A percentile compares a stretch with the other conserved stretches of the same genome.
These are phyloP conservation scores for Populus davidiana DNA, from an alignment of 345 rosid species.

Conservation along the genomic window DNA sequence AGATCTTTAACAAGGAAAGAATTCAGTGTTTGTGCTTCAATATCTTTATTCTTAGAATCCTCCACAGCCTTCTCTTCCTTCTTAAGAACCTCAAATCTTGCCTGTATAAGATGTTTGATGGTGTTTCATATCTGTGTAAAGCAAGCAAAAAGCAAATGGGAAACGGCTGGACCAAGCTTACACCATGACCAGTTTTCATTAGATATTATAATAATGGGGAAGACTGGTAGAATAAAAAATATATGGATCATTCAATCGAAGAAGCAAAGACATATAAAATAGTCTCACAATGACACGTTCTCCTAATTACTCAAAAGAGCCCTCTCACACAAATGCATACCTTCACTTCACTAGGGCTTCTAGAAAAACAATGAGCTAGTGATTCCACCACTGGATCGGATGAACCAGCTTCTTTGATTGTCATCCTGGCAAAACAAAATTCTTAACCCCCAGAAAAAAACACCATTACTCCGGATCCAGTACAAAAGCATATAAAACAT, in stretches of 20 bases:
- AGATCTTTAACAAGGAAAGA: constrained; percentile 78
- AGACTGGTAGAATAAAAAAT: not conserved
- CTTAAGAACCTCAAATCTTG: constrained; percentile 73
- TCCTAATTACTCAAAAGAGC: not conserved
- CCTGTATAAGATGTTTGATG: constrained; percentile 99
- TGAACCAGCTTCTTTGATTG: constrained; percentile 64
- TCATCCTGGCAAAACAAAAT: constrained; percentile 57
- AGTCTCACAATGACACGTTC: not conserved
- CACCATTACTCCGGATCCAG: not conserved
- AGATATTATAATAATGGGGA: constrained; percentile 17
- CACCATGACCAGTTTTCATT: constrained; percentile 51
- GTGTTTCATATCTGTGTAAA: constrained; percentile 96
- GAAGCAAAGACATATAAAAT: not conserved
- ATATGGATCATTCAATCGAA: constrained; percentile 9
- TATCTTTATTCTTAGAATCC: constrained; percentile 44
- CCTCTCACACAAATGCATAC: constrained; percentile 37
- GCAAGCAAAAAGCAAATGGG: constrained; percentile 79
- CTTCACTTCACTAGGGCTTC: constrained; percentile 77
- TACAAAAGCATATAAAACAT: not conserved
- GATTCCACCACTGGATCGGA: constrained; percentile 70
- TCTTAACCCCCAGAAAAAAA: not conserved
- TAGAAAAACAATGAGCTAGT: constrained; percentile 61
- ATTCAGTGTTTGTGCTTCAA: constrained; percentile 51
- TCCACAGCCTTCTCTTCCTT: constrained; percentile 54
- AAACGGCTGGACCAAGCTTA: constrained; percentile 79